A percentile compares a stretch with the other conserved stretches of the same genome.
These are phyloP conservation scores for Fusarium transvaalense DNA, from an alignment of 2,329 filamentous ascomycete genomes.

Conservation along the genomic window DNA sequence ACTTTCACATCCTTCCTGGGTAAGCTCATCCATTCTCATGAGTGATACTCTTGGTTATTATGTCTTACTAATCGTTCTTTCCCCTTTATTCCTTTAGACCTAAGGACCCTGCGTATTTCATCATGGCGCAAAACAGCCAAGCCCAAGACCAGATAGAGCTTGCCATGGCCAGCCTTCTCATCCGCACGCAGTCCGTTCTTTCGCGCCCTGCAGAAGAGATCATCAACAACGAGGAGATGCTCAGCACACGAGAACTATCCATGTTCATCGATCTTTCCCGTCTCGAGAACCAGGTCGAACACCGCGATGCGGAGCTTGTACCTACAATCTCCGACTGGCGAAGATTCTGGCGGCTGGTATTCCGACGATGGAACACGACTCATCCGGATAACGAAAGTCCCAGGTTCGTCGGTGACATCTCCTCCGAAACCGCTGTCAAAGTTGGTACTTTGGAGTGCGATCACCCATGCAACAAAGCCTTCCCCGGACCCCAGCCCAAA, in stretches of 20 bases:
- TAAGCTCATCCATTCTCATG: background rate
- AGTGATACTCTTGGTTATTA: background rate
- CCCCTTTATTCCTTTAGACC: background rate
- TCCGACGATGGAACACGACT: constrained; percentile 5
- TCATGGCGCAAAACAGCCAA: background rate
- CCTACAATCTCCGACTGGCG: background rate
- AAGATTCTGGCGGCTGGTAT: constrained; percentile 6
- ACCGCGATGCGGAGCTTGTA: background rate
- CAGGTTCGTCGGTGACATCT: background rate
- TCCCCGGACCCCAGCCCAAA: background rate
- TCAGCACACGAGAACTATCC: background rate
- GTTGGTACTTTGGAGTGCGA: background rate
- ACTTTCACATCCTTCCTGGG: background rate
- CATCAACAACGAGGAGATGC: background rate
- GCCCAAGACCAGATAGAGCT: background rate
- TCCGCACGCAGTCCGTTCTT: background rate
- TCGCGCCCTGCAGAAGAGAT: background rate
- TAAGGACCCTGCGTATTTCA: background rate
- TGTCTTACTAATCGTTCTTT: background rate
- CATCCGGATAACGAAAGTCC: background rate
- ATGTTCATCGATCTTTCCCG: background rate
- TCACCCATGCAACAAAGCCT: background rate
- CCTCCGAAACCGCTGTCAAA: background rate
- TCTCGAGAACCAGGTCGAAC: background rate
- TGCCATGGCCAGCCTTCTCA: background rate